These are phyloP conservation scores for Podospora pseudopauciseta DNA, from an alignment of 495 filamentous ascomycete genomes.

Conservation along the genomic window DNA sequence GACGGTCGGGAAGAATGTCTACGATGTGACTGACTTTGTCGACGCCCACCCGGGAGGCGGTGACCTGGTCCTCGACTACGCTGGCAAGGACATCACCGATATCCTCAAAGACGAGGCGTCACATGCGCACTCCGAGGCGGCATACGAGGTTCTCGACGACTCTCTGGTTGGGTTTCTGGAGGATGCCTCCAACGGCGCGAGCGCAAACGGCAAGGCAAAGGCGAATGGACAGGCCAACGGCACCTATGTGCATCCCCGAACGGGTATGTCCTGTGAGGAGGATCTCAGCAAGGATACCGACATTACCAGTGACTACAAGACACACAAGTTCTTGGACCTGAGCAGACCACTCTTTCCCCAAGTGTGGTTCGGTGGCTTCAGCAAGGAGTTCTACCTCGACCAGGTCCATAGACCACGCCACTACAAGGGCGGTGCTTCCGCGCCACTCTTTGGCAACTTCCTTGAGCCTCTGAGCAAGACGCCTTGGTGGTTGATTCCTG, in stretches of 20 bases:
- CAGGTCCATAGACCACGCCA: slow-evolving; percentile 94
- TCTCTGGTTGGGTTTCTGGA: slow-evolving; percentile 72
- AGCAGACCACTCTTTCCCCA: slow-evolving; percentile 81
- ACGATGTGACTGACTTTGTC: slow-evolving; percentile 89
- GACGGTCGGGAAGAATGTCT: slow-evolving; percentile 82
- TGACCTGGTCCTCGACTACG: slow-evolving; percentile 85
- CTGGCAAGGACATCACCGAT: slow-evolving; percentile 75
- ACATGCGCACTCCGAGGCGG: slow-evolving; percentile 81
- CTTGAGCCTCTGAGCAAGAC: slow-evolving; percentile 92
- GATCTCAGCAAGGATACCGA: slow-evolving; percentile 88
- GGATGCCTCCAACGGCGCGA: slow-evolving; percentile 42
- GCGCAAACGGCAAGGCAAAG: slow-evolving; percentile 25
- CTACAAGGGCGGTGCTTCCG: slow-evolving; percentile 87
- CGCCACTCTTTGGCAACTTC: slow-evolving; percentile 96
- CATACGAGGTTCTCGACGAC: slow-evolving; percentile 86
- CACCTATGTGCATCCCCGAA: slow-evolving; percentile 58
- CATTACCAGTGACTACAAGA: slow-evolving; percentile 65
- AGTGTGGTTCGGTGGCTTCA: slow-evolving; percentile 83
- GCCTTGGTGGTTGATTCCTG: slow-evolving; percentile 85
- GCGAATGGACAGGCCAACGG: slow-evolving; percentile 36
- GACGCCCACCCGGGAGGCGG: slow-evolving; percentile 85
- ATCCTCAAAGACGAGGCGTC: slow-evolving; percentile 83
- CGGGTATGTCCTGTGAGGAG: slow-evolving; percentile 80
- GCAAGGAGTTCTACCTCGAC: slow-evolving; percentile 89
- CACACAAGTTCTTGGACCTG: slow-evolving; percentile 90